Percentiles rank a stretch among this genome's conserved stretches.
These are phyloP conservation scores for Mycena rosella DNA, from an alignment of 768 basidiomycete species.

Conservation along the genomic window DNA sequence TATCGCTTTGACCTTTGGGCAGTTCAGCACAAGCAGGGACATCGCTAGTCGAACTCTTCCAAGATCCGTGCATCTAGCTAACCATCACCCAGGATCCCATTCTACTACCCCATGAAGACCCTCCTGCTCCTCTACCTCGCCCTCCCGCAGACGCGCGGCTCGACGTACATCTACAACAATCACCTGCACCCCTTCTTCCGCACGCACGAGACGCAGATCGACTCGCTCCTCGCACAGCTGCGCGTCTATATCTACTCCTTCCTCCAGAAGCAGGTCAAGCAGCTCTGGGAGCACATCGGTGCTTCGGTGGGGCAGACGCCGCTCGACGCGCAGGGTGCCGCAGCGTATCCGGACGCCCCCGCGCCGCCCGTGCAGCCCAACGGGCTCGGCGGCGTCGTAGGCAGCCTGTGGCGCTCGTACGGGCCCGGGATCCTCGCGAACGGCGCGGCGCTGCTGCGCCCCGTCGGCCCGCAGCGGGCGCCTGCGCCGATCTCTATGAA, in stretches of 20 bases:
- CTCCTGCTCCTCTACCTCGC: constrained; percentile 91
- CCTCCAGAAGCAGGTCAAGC: constrained; percentile 72
- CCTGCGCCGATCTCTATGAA: constrained; percentile 42
- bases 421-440: constrained; percentile 79
- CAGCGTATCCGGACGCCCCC: constrained; percentile 33
- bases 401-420: constrained; percentile 77
- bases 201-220: constrained; percentile 87
- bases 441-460: constrained; percentile 72
- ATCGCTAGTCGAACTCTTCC: no score
- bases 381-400: constrained; percentile 54
- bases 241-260: constrained; percentile 71
- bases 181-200: constrained; percentile 89
- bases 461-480: constrained; percentile 55
- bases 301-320: constrained; percentile 60
- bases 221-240: constrained; percentile 78
- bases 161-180: constrained; percentile 84
- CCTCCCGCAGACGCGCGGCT: constrained; percentile 90
- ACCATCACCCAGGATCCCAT: constrained; percentile 75
- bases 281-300: constrained; percentile 75
- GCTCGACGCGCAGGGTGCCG: constrained; percentile 30
- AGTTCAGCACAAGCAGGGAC: no score
- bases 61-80: no score
- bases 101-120: constrained; percentile 88
- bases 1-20: no score
- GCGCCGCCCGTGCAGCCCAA: constrained; percentile 29